Evolutionary conservation across 106 monocot species (phyloP), one percentile per base, ranked within the genome.

Genomic region (Apostasia ramifera): DNA sequence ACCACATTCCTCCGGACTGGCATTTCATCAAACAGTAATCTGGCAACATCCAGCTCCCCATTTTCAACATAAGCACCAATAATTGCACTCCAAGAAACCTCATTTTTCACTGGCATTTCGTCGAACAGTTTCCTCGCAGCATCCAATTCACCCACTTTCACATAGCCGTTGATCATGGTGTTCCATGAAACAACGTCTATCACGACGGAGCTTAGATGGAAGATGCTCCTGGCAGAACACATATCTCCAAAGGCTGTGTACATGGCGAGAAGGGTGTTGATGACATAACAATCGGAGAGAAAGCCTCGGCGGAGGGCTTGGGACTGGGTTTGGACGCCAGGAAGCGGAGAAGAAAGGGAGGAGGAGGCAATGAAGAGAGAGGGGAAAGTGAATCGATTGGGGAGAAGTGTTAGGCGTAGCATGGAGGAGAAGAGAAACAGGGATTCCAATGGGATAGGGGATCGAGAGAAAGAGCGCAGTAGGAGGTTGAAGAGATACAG

Each of bases 71-170:
- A 90, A 1, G 80, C 88, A 8, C 61, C 10, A 14, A 90, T 70
- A 39, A 94, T 94, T 0, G 89, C 58, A 40, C 82, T 84, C 84
- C 83, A 94, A 1, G 93, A 84, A 3, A 86, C 80, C 68, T 80
- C 83, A 55, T 89, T 76, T 62, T 71, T 86, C 7, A 51, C 71
- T 2, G 93, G 89, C 93, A 89, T 94, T 74, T 71, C 66, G 50
- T 90, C 86, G 43, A 94, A 94, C 67, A 90, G 0, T 62, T 68
- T 68, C 55, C 82, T 68, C 4, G 93, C 89, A 52, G 5, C 40
- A 0, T 66, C 75, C 61, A 87, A 4, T 0, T 44, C 59, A 10
- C 84, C 86, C 47, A 44, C 66, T 65, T 80, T 86, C 11, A 80
- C 75, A 45, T 89, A 89, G 45, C 89, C 93, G 75, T 86, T 71